Evolutionary conservation across 1,139 yeast genomes (phyloP).

Genomic region (Yamadazyma oceani): DNA sequence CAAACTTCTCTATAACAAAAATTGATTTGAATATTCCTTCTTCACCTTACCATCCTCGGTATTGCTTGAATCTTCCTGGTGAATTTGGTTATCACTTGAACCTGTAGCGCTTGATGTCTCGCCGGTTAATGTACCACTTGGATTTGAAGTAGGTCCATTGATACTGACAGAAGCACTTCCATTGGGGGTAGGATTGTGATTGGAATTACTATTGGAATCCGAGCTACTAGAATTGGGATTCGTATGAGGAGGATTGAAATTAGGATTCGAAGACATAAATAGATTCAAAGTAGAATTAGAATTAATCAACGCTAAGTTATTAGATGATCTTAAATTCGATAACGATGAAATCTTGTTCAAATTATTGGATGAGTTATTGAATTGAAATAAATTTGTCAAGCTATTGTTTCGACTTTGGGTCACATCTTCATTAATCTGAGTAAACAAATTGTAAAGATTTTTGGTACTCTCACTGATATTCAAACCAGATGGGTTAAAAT

Average conservation of each 20-base stretch:
- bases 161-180: background rate
- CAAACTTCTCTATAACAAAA: conserved; percentile 12
- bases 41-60: conserved; percentile 7
- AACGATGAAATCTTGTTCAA: conserved; percentile 16
- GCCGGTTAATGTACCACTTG: background rate
- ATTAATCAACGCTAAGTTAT: conserved; percentile 13
- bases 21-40: conserved; percentile 12
- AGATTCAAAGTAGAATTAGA: conserved; percentile 17
- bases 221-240: conserved; percentile 1
- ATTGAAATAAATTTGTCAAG: conserved; percentile 21
- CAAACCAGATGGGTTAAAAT: conserved; percentile 7
- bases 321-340: conserved; percentile 15
- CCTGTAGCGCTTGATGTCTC: background rate
- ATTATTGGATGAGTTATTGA: conserved; percentile 8
- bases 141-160: background rate
- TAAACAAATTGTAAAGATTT: conserved; percentile 29
- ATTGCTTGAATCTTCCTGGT: conserved; percentile 1
- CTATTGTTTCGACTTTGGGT: conserved; percentile 22
- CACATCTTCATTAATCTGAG: conserved; percentile 29
- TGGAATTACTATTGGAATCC: background rate
- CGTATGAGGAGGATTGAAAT: conserved; percentile 1
- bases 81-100: conserved; percentile 1
- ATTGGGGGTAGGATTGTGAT: background rate
- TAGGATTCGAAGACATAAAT: conserved; percentile 9
- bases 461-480: conserved; percentile 27